Percentiles rank a stretch among this genome's conserved stretches.
Evolutionary conservation across 2,329 filamentous ascomycete species (phyloP).

Genomic region (Nemania diffusa): DNA sequence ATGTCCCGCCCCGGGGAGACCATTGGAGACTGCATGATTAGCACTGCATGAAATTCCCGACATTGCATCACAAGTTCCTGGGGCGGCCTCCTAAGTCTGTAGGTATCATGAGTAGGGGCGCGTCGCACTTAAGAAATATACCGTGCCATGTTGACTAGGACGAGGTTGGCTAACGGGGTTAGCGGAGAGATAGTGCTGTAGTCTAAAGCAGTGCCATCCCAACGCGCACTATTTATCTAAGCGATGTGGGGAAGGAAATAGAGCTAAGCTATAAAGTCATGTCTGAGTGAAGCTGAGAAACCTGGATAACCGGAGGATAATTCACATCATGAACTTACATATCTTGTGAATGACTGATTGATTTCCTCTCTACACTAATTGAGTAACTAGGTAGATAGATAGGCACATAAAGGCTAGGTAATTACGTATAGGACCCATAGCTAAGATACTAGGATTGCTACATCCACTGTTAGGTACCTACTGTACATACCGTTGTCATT

Average conservation of each 20-base stretch:
- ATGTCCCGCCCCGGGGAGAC: neutral
- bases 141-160: neutral
- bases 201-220: slow-evolving; percentile 7
- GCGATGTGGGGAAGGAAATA: slow-evolving; percentile 13
- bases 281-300: slow-evolving; percentile 7
- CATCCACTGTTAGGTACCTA: neutral
- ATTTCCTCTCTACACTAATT: neutral
- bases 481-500: neutral
- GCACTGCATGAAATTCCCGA: slow-evolving; percentile 16
- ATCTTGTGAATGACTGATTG: neutral
- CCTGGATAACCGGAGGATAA: neutral
- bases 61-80: slow-evolving; percentile 8
- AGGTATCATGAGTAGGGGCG: neutral
- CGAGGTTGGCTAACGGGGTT: neutral
- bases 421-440: neutral
- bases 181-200: slow-evolving; percentile 14
- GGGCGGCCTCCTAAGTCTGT: neutral
- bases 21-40: slow-evolving; percentile 1
- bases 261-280: neutral
- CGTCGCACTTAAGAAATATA: neutral
- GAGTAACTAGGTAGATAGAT: neutral
- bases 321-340: slow-evolving; percentile 4
- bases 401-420: neutral
- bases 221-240: neutral
- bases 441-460: neutral